phyloP scores from a whole-genome alignment of 164 flowering plant species.

The Akebia trifoliata region DNA sequence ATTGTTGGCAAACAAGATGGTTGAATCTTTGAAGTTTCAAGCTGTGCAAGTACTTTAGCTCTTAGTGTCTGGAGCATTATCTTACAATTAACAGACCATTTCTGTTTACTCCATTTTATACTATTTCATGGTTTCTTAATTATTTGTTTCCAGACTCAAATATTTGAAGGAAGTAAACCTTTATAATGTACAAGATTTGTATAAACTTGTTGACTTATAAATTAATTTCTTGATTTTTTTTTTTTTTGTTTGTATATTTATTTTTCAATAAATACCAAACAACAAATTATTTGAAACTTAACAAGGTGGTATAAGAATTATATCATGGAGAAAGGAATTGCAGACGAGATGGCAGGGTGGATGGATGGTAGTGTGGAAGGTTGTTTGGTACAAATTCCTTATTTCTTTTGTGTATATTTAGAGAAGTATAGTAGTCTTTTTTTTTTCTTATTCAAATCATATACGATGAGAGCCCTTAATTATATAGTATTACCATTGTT shows the following conservation, averaged over 20 bases:
- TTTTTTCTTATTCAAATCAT: too few species aligned
- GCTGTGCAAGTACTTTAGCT: slow-evolving; percentile 61
- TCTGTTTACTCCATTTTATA: not conserved
- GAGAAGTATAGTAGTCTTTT: too few species aligned
- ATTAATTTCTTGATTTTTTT: not conserved
- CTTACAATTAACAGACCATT: slow-evolving; percentile 10
- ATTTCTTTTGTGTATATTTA: too few species aligned
- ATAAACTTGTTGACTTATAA: not conserved
- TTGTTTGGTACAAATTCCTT: too few species aligned
- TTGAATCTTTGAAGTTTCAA: slow-evolving; percentile 70
- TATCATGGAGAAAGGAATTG: slow-evolving; percentile 56
- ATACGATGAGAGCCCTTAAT: too few species aligned
- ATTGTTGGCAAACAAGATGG: slow-evolving; percentile 79
- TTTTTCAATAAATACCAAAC: slow-evolving; percentile 2
- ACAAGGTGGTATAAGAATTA: slow-evolving; percentile 88
- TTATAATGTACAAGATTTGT: slow-evolving; percentile 75
- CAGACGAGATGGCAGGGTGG: too few species aligned
- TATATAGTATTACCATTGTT: too few species aligned
- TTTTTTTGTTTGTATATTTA: not conserved
- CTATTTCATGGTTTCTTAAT: slow-evolving; percentile 2
- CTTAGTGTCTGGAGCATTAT: not conserved
- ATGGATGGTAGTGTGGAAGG: too few species aligned
- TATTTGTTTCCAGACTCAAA: slow-evolving; percentile 52
- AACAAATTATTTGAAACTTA: slow-evolving; percentile 9
- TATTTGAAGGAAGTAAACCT: slow-evolving; percentile 90